A percentile compares a stretch with the other conserved stretches of the same genome.
phyloP scores from a whole-genome alignment of 495 filamentous ascomycete genomes.

The Trichoderma parareesei region DNA sequence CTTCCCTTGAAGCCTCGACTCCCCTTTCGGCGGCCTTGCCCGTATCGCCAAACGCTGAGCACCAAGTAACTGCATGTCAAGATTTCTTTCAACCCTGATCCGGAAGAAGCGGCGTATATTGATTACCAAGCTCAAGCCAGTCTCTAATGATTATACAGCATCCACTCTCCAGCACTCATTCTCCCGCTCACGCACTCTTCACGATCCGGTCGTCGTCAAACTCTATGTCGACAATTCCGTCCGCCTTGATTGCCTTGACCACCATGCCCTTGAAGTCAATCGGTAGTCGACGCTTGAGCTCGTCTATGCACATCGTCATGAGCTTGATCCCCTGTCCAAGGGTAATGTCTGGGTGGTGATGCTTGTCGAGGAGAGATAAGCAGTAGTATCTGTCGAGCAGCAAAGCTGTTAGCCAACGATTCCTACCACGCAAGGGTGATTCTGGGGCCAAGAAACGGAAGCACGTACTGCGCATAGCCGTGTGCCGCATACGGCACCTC shows the following conservation, averaged over 20 bases:
- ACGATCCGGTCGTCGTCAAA: constrained; percentile 73
- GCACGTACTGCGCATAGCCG: constrained; percentile 85
- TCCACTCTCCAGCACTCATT: not conserved
- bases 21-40: not conserved
- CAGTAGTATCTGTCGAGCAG: constrained; percentile 62
- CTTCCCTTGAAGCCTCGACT: not conserved
- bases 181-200: constrained; percentile 45
- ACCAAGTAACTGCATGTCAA: not conserved
- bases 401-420: constrained; percentile 14
- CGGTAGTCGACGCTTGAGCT: constrained; percentile 89
- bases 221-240: constrained; percentile 73
- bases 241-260: constrained; percentile 90
- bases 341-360: constrained; percentile 88
- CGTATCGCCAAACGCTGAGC: not conserved
- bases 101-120: constrained; percentile 1
- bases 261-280: constrained; percentile 95
- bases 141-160: constrained; percentile 22
- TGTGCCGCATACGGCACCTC: constrained; percentile 91
- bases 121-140: not conserved
- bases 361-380: constrained; percentile 92
- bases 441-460: not conserved
- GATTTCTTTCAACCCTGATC: not conserved
- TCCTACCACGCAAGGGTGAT: not conserved
- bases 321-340: constrained; percentile 85
- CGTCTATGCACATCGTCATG: constrained; percentile 87